Base-by-base conservation (phyloP, 1,284 basidiomycete genomes). In the Malassezia caprae region DNA sequence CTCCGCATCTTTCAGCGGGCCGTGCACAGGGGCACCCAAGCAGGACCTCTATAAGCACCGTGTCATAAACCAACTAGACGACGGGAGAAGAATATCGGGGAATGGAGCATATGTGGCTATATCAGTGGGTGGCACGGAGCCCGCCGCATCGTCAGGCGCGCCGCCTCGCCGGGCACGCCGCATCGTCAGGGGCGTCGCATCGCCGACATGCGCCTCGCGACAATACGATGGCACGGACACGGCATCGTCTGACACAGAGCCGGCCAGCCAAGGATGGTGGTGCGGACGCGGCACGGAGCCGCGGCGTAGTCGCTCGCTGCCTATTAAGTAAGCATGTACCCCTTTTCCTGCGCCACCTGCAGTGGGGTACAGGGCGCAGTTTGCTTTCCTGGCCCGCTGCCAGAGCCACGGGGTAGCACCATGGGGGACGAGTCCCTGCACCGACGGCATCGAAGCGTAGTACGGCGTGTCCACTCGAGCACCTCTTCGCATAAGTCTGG, bases 41-140 rank as follows among this genome's bases (percentile, higher is more conserved):
- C 7, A n/a, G 37, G 31, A 56, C 50, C 55, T 57, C 55, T 57
- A 57, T 57, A 57, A 57, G 55, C 55, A 57, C 55, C 55, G 55
- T 57, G 55, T 57, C 55, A 57, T 57, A 57, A 57, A 57, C 55
- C 55, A 57, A 51, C 55, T 57, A 57, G 55, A 57, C 55, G 55
- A 57, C 55, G 48, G 40, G 55, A 57, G 55, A 57, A 57, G 30
- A 52, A 42, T 39, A 57, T 43, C 47, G 24, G 10, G 2, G 44
- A 17, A 4, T 5, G 4, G 8, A 15, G 19, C 47, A 21, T 21
- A 55, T 44, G 40, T 55, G 40, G 15, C 21, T 12, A 21, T 35
- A 30, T 54, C 8, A 45, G n/a, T 31, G 21, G 27, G 31, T 40
- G 37, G 44, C 19, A 12, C 30, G 30, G 11, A 31, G 24, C 24